These are phyloP conservation scores for Pelagomonas calceolata DNA, from an alignment of 108 stramenopile genomes.

Conservation along the genomic window DNA sequence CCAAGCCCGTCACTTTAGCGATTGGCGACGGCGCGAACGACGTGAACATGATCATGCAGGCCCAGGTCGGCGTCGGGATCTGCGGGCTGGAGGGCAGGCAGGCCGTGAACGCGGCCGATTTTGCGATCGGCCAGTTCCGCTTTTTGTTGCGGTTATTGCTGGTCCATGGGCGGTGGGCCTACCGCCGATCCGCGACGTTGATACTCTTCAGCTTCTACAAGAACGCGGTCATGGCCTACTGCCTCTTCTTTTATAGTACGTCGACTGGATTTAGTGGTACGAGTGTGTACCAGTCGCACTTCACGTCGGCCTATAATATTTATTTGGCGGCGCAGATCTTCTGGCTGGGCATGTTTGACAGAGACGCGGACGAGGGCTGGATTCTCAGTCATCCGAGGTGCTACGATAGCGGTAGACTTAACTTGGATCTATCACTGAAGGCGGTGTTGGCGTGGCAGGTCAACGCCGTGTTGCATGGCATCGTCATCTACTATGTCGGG, in stretches of 20 bases:
- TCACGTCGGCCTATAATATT: slow-evolving; percentile 66
- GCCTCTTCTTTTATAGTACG: slow-evolving; percentile 47
- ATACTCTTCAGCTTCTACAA: slow-evolving; percentile 96
- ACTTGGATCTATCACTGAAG: slow-evolving; percentile 56
- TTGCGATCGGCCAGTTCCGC: slow-evolving; percentile 82
- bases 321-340: slow-evolving; percentile 71
- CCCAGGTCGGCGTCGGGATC: slow-evolving; percentile 57
- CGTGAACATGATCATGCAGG: slow-evolving; percentile 54
- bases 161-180: slow-evolving; percentile 93
- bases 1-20: slow-evolving; percentile 18
- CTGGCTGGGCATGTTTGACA: slow-evolving; percentile 75
- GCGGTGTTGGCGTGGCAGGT: slow-evolving; percentile 54
- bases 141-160: slow-evolving; percentile 74
- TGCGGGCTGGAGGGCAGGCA: slow-evolving; percentile 44
- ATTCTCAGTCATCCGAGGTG: slow-evolving; percentile 58
- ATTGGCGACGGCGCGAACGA: slow-evolving; percentile 61
- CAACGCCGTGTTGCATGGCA: slow-evolving; percentile 48
- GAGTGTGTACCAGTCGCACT: slow-evolving; percentile 58
- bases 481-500: slow-evolving; percentile 55
- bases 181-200: slow-evolving; percentile 70
- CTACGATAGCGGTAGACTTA: slow-evolving; percentile 57
- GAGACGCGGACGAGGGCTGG: slow-evolving; percentile 71
- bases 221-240: slow-evolving; percentile 76
- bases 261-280: slow-evolving; percentile 51
- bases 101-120: slow-evolving; percentile 59